These are phyloP conservation scores for Aspergillus sclerotioniger DNA, from an alignment of 495 filamentous ascomycete species.

Conservation along the genomic window DNA sequence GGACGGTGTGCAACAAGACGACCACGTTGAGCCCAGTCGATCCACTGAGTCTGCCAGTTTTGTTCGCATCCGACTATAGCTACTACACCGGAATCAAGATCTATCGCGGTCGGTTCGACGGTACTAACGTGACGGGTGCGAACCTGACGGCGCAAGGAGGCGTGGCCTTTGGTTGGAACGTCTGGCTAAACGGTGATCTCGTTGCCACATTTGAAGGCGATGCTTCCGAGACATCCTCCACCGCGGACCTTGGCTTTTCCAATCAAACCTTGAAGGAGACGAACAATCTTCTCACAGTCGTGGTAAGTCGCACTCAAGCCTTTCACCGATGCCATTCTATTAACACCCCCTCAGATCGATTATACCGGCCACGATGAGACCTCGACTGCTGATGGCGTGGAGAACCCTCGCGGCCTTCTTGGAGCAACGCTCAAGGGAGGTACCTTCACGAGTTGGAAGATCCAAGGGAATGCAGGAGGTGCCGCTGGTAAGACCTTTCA, in stretches of 20 bases:
- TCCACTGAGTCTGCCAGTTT: conserved; percentile 54
- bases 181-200: conserved; percentile 52
- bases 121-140: conserved; percentile 54
- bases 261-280: conserved; percentile 32
- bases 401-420: conserved; percentile 63
- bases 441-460: conserved; percentile 57
- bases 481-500: neutral
- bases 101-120: conserved; percentile 66
- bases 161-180: conserved; percentile 49
- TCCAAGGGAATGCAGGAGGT: conserved; percentile 70
- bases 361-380: conserved; percentile 64
- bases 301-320: neutral
- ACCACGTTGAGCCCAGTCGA: conserved; percentile 53
- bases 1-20: conserved; percentile 49
- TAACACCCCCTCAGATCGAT: conserved; percentile 62
- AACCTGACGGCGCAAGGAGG: conserved; percentile 59
- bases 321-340: conserved; percentile 33
- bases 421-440: conserved; percentile 49
- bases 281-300: conserved; percentile 29
- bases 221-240: conserved; percentile 29
- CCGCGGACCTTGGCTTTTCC: conserved; percentile 49
- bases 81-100: conserved; percentile 63
- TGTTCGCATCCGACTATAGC: conserved; percentile 68
- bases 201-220: conserved; percentile 55
- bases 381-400: conserved; percentile 58